phyloP scores from a whole-genome alignment of 148 eudicot species.

The Oxyria digyna region DNA sequence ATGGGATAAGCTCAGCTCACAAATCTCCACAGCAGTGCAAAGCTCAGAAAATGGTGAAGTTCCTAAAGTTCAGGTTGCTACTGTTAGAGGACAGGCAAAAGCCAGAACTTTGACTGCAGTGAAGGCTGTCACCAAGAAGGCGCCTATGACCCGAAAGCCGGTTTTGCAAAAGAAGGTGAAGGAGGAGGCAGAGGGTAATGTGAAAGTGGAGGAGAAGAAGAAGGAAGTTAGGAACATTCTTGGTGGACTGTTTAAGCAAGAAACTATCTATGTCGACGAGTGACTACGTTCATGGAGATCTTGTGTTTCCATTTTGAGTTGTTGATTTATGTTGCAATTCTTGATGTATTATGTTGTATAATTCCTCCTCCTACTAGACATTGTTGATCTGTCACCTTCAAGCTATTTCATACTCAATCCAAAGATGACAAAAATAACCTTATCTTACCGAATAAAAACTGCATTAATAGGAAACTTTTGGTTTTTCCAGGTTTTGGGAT shows the following conservation, averaged over 20 bases:
- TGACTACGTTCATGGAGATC: conserved; percentile 1
- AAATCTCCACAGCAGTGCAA: conserved; percentile 49
- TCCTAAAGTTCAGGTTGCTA: conserved; percentile 66
- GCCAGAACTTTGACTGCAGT: conserved; percentile 46
- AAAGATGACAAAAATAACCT: not conserved
- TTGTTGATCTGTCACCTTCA: not conserved
- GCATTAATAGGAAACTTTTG: not conserved
- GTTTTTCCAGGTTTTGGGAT: not conserved
- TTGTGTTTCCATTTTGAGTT: not conserved
- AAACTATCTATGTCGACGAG: conserved; percentile 91
- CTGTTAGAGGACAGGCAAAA: conserved; percentile 89
- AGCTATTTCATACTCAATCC: not conserved
- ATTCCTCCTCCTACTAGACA: not conserved
- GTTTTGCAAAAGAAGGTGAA: conserved; percentile 8
- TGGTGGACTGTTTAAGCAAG: conserved; percentile 93
- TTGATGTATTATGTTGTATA: not conserved
- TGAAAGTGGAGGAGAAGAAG: conserved; percentile 30
- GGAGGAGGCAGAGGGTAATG: conserved; percentile 23
- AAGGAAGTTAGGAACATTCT: conserved; percentile 56
- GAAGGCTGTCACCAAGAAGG: conserved; percentile 49
- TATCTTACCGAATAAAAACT: not conserved
- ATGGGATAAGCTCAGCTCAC: conserved; percentile 71
- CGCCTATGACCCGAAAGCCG: conserved; percentile 11
- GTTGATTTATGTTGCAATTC: not conserved
- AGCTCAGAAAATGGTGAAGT: conserved; percentile 20